phyloP scores from a whole-genome alignment of 208 protist species.

The Crithidia fasciculata region DNA sequence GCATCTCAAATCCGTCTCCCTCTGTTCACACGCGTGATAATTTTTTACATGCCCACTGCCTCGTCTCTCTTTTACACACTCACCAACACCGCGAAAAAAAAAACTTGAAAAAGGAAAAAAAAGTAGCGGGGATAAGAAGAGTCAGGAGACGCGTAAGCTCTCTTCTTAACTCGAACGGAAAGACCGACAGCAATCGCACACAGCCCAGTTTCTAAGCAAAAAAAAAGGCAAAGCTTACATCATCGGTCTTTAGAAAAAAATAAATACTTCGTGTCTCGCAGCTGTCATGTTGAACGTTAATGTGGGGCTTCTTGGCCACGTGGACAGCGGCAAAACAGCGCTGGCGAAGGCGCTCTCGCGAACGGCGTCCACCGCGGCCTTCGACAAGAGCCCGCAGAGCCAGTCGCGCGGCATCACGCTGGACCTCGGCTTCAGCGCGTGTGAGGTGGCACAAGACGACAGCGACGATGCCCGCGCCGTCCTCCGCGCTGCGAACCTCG shows the following conservation, averaged over 20 bases:
- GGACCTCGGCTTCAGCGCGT: conserved; percentile 97
- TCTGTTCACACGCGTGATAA: too few relatives aligned
- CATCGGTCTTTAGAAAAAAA: background rate
- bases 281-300: conserved; percentile 91
- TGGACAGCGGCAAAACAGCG: conserved; percentile 98
- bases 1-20: too few relatives aligned
- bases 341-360: conserved; percentile 93
- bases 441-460: conserved; percentile 30
- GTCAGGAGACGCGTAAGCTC: too few relatives aligned
- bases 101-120: too few relatives aligned
- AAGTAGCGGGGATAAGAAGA: too few relatives aligned
- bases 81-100: too few relatives aligned
- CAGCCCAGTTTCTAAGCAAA: background rate
- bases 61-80: too few relatives aligned
- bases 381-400: conserved; percentile 98
- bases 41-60: too few relatives aligned
- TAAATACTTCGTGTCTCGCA: background rate
- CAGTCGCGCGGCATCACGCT: conserved; percentile 97
- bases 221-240: background rate
- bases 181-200: too few relatives aligned
- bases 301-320: conserved; percentile 96
- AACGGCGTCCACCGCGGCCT: conserved; percentile 94
- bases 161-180: too few relatives aligned
- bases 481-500: conserved; percentile 23
- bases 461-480: conserved; percentile 22